phyloP scores from a whole-genome alignment of 1,284 basidiomycete genomes.

The Clitocybe nebularis region DNA sequence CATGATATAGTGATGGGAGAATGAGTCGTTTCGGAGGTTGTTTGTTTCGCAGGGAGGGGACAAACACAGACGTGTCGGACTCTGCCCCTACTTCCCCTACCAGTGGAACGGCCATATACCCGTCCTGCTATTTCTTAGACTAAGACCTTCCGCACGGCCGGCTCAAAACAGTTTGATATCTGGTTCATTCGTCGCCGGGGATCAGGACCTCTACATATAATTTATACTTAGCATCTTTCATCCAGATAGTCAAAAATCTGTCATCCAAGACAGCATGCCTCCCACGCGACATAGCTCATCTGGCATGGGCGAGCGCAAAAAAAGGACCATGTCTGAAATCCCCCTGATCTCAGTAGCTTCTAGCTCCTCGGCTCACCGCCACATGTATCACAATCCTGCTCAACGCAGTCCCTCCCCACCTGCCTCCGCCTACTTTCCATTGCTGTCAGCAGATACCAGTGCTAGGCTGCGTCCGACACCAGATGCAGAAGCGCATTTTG shows the following conservation, averaged over 20 bases:
- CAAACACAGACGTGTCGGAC: constrained; percentile 17
- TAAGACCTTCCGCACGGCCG: background rate
- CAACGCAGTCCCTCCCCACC: constrained; percentile 58
- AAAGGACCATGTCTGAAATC: constrained; percentile 30
- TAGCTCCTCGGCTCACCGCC: constrained; percentile 24
- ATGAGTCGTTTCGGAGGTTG: constrained; percentile 8
- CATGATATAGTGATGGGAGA: background rate
- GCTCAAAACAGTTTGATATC: background rate
- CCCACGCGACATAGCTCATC: constrained; percentile 26
- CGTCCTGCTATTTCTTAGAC: background rate
- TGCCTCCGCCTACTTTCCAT: constrained; percentile 72
- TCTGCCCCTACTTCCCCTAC: background rate
- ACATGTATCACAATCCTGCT: constrained; percentile 15
- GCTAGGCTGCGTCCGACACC: constrained; percentile 52
- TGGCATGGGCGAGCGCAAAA: constrained; percentile 41
- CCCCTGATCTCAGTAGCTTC: constrained; percentile 27
- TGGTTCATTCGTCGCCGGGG: constrained; percentile 1
- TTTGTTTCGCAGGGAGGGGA: constrained; percentile 11
- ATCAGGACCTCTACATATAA: constrained; percentile 1
- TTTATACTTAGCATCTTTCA: constrained; percentile 4
- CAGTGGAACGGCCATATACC: constrained; percentile 5
- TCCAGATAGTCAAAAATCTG: background rate
- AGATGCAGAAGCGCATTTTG: constrained; percentile 69
- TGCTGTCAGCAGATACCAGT: constrained; percentile 44
- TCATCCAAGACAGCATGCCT: constrained; percentile 9